phyloP scores from a whole-genome alignment of 1,139 yeast species.

The Debaryomyces robertsiae region DNA sequence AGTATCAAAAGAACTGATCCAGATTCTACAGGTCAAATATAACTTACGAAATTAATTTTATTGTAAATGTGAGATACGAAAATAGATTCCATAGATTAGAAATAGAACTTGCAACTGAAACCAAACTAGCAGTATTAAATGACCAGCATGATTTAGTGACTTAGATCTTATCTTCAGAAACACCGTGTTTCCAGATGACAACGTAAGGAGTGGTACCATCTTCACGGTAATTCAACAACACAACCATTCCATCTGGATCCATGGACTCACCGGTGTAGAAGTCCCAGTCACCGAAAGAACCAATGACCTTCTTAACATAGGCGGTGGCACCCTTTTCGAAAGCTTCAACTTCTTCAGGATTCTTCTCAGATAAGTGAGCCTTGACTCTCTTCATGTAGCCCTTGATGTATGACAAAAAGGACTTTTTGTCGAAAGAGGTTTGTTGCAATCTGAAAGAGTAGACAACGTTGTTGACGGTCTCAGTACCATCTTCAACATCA shows the following conservation, averaged over 20 bases:
- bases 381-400: slow-evolving; percentile 97
- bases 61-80: slow-evolving; percentile 8
- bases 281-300: slow-evolving; percentile 97
- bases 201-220: slow-evolving; percentile 98
- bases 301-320: slow-evolving; percentile 93
- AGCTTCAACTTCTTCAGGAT: slow-evolving; percentile 82
- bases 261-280: slow-evolving; percentile 99
- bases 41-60: slow-evolving; percentile 6
- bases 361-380: slow-evolving; percentile 80
- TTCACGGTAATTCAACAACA: slow-evolving; percentile 98
- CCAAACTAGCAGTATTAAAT: background rate
- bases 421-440: slow-evolving; percentile 96
- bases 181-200: slow-evolving; percentile 99
- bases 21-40: background rate
- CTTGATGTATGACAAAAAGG: slow-evolving; percentile 92
- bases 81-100: slow-evolving; percentile 8
- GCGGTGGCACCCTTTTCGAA: slow-evolving; percentile 97
- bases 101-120: slow-evolving; percentile 6
- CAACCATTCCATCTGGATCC: slow-evolving; percentile 99
- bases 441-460: slow-evolving; percentile 97
- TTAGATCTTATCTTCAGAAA: slow-evolving; percentile 85
- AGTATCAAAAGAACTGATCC: slow-evolving; percentile 15
- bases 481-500: slow-evolving; percentile 76
- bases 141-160: slow-evolving; percentile 11
- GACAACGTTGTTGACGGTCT: slow-evolving; percentile 95